Evolutionary conservation across 768 basidiomycete genomes (phyloP).

Genomic region (Lactifluus pinguis): DNA sequence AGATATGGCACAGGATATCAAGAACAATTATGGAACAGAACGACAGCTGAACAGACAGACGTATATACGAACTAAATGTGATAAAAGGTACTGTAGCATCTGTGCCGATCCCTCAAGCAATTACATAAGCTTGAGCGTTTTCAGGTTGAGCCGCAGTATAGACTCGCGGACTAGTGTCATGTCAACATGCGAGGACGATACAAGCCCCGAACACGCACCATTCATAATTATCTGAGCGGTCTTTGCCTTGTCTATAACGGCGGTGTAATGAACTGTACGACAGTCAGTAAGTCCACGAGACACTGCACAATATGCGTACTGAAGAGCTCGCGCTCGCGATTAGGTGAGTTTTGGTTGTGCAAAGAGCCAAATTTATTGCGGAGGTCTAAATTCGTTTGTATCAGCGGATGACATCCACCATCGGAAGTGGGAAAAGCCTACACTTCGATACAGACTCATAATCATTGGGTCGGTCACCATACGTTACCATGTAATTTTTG

Average conservation of each 20-base stretch:
- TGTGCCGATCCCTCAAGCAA: neutral
- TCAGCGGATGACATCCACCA: neutral
- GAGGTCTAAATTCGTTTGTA: slow-evolving; percentile 43
- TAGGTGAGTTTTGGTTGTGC: slow-evolving; percentile 58
- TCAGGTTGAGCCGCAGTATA: slow-evolving; percentile 58
- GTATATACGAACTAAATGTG: slow-evolving; percentile 8
- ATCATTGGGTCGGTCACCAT: slow-evolving; percentile 71
- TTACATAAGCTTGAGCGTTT: slow-evolving; percentile 44
- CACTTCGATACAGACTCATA: slow-evolving; percentile 69
- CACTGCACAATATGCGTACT: slow-evolving; percentile 35
- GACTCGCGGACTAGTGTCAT: slow-evolving; percentile 40
- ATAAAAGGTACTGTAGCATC: no score
- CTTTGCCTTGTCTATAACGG: slow-evolving; percentile 71
- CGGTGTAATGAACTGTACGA: slow-evolving; percentile 60
- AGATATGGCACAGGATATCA: neutral
- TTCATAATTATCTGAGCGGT: slow-evolving; percentile 66
- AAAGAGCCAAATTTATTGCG: slow-evolving; percentile 60
- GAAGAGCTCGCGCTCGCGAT: slow-evolving; percentile 63
- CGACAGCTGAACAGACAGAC: neutral
- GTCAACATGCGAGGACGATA: neutral
- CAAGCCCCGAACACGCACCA: slow-evolving; percentile 35
- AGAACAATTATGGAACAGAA: neutral
- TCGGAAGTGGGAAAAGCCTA: slow-evolving; percentile 26
- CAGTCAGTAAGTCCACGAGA: neutral
- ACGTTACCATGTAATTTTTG: slow-evolving; percentile 58